Conservation (phyloP, 306 rosid genomes). For the Albizia julibrissin region DNA sequence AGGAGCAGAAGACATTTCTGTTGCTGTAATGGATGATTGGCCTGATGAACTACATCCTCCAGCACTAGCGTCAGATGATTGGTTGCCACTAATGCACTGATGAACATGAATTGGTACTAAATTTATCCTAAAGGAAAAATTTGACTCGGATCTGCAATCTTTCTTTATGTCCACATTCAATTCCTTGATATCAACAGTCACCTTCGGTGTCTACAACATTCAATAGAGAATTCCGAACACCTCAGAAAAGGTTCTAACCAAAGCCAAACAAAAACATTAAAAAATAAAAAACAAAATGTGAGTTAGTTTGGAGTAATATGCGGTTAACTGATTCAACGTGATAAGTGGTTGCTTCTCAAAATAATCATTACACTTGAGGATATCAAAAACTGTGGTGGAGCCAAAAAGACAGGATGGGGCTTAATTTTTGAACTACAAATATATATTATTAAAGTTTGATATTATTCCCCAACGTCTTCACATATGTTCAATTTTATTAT, state of each 20-base stretch:
- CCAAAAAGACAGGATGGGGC: background rate
- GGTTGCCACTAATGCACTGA: slow-evolving; percentile 56
- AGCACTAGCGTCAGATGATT: slow-evolving; percentile 45
- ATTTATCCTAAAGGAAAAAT: slow-evolving; percentile 62
- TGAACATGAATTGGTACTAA: slow-evolving; percentile 65
- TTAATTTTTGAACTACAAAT: background rate
- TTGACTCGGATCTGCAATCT: slow-evolving; percentile 52
- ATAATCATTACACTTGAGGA: slow-evolving; percentile 5
- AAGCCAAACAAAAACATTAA: slow-evolving; percentile 1
- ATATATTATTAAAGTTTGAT: background rate
- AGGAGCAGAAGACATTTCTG: slow-evolving; percentile 54
- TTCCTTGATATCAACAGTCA: slow-evolving; percentile 64
- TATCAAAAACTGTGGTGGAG: background rate
- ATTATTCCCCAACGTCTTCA: background rate
- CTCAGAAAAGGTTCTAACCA: slow-evolving; percentile 18
- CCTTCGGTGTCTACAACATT: slow-evolving; percentile 79
- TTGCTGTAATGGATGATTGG: slow-evolving; percentile 54
- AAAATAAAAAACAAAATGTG: slow-evolving; percentile 9
- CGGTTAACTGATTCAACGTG: background rate
- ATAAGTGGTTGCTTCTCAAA: background rate
- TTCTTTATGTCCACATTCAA: slow-evolving; percentile 71
- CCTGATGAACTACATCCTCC: slow-evolving; percentile 55
- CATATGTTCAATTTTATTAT: background rate
- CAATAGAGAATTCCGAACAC: slow-evolving; percentile 34
- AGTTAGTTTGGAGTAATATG: background rate